These are phyloP conservation scores for Singerocomus rubriflavus DNA, from an alignment of 1,284 basidiomycete species.

Conservation along the genomic window DNA sequence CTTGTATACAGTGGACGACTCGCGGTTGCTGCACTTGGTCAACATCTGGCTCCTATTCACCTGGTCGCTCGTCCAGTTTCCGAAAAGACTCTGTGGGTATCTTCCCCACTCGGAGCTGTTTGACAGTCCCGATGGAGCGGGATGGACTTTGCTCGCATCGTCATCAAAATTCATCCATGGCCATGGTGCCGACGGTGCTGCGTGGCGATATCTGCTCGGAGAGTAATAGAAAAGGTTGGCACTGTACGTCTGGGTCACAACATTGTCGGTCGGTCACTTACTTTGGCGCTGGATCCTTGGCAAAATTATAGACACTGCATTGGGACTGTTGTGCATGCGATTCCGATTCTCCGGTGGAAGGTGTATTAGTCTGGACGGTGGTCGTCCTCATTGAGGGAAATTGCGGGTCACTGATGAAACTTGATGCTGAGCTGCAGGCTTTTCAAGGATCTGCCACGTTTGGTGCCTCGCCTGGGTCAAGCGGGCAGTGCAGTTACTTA, in stretches of 20 bases:
- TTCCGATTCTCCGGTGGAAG: not conserved
- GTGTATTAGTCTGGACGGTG: not conserved
- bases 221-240: not conserved
- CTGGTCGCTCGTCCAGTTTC: conserved; percentile 47
- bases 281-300: conserved; percentile 25
- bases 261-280: conserved; percentile 8
- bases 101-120: conserved; percentile 17
- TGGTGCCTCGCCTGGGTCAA: not conserved
- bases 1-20: conserved; percentile 37
- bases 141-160: conserved; percentile 11
- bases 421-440: not conserved
- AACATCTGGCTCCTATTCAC: conserved; percentile 41
- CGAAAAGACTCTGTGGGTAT: conserved; percentile 48
- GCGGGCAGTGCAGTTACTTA: not conserved
- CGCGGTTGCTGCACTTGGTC: conserved; percentile 16
- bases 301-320: conserved; percentile 1
- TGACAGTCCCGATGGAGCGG: not conserved
- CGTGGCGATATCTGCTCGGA: conserved; percentile 30
- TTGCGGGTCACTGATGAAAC: not conserved
- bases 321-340: not conserved
- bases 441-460: not conserved
- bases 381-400: conserved; percentile 14
- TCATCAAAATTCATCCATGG: conserved; percentile 33
- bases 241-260: not conserved
- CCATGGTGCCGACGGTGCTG: conserved; percentile 36